Conservation (phyloP, 495 filamentous ascomycete species). For the Lepraria neglecta region DNA sequence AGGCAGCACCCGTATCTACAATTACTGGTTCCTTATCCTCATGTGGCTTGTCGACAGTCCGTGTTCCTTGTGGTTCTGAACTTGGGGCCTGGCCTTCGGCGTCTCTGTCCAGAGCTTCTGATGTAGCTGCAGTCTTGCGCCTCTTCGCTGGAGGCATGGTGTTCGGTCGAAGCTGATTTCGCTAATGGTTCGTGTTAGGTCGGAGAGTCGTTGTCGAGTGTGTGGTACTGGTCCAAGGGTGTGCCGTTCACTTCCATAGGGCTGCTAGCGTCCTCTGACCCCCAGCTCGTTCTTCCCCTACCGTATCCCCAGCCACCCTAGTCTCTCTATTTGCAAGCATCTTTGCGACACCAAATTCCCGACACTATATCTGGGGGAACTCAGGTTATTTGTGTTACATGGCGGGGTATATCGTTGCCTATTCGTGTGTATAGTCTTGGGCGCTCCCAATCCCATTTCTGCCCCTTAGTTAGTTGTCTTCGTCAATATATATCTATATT, state of each 20-base stretch:
- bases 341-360: too few relatives aligned
- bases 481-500: too few relatives aligned
- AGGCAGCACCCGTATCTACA: not conserved
- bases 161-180: not conserved
- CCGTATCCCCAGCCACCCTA: too few relatives aligned
- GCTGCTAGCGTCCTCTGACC: not conserved
- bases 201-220: not conserved
- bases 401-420: too few relatives aligned
- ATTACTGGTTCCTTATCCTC: not conserved
- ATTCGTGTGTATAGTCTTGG: too few relatives aligned
- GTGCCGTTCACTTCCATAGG: not conserved
- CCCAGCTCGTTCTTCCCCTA: too few relatives aligned
- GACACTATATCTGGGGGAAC: too few relatives aligned
- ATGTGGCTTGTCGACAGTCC: not conserved
- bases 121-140: conserved; percentile 17
- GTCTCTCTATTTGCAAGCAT: too few relatives aligned
- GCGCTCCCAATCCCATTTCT: too few relatives aligned
- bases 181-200: not conserved
- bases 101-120: not conserved
- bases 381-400: too few relatives aligned
- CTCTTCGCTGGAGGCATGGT: conserved; percentile 27
- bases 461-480: too few relatives aligned
- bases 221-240: not conserved
- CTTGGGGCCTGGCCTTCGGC: not conserved
- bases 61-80: not conserved